A percentile compares a stretch with the other conserved stretches of the same genome.
phyloP scores from a whole-genome alignment of 805 yeast species.

The Zygotorulaspora florentina region DNA sequence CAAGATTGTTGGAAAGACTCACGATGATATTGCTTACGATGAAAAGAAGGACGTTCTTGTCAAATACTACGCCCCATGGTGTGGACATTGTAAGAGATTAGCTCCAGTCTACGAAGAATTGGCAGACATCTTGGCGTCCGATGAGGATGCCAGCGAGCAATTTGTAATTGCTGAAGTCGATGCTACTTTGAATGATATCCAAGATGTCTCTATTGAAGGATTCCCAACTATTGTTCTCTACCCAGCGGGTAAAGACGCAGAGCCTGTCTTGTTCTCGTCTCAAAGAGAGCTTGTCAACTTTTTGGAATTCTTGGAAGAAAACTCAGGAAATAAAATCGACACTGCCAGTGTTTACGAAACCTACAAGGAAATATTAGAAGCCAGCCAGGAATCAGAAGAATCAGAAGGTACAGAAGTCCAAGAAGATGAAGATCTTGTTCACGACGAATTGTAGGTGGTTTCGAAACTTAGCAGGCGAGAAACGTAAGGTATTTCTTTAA shows the following conservation, averaged over 20 bases:
- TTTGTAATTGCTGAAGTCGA: constrained; percentile 82
- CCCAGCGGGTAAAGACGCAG: constrained; percentile 76
- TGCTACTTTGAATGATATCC: constrained; percentile 83
- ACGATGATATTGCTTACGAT: constrained; percentile 61
- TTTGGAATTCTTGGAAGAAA: constrained; percentile 63
- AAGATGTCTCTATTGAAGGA: constrained; percentile 70
- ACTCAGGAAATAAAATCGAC: constrained; percentile 62
- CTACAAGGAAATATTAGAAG: constrained; percentile 19
- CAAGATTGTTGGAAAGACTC: constrained; percentile 80
- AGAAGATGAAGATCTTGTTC: constrained; percentile 17
- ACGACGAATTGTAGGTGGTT: constrained; percentile 34
- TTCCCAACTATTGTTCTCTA: constrained; percentile 89
- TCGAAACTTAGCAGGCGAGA: neutral
- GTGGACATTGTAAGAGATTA: constrained; percentile 91
- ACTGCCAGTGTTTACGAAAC: constrained; percentile 38
- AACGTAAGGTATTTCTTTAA: no score
- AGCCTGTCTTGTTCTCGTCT: constrained; percentile 63
- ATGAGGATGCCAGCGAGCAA: constrained; percentile 45
- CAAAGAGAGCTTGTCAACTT: constrained; percentile 71
- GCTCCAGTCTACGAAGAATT: constrained; percentile 87
- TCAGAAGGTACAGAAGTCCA: constrained; percentile 16
- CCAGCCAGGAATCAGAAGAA: constrained; percentile 18
- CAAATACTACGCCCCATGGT: constrained; percentile 96
- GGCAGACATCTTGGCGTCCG: constrained; percentile 59
- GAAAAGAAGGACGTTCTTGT: constrained; percentile 67